Conservation (phyloP, 495 filamentous ascomycete species). For the Sordaria brevicollis region DNA sequence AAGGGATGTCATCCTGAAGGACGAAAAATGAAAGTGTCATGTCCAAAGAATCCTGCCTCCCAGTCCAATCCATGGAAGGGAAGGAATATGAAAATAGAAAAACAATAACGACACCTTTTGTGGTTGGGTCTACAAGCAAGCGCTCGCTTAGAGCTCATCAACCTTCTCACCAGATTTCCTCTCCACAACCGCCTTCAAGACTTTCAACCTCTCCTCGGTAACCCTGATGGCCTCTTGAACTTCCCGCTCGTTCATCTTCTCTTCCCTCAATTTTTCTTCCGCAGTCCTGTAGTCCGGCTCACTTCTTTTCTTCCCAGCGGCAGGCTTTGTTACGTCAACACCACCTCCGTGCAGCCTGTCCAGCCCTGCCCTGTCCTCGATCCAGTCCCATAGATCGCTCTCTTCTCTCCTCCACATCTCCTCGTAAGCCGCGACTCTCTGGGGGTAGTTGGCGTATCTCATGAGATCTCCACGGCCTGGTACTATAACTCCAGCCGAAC, state of each 20-base stretch:
- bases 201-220: conserved; percentile 70
- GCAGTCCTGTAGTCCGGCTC: conserved; percentile 36
- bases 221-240: conserved; percentile 75
- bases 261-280: conserved; percentile 49
- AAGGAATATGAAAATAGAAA: not conserved
- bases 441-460: conserved; percentile 39
- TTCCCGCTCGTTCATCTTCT: conserved; percentile 69
- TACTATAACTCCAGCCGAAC: not conserved
- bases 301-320: conserved; percentile 4
- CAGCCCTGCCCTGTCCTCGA: conserved; percentile 78
- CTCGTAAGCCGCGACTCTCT: conserved; percentile 77
- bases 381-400: conserved; percentile 88
- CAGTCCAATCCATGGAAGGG: not conserved
- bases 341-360: conserved; percentile 47
- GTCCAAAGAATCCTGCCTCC: not conserved
- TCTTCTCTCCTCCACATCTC: conserved; percentile 89
- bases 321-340: not conserved
- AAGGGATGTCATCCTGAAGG: not conserved
- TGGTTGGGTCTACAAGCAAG: not conserved
- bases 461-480: conserved; percentile 20
- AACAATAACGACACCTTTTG: not conserved
- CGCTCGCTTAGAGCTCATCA: not conserved
- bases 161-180: conserved; percentile 22
- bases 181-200: conserved; percentile 61
- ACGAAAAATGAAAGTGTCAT: not conserved